Conservation (phyloP, 2,329 filamentous ascomycete genomes). For the Colletotrichum cereale region DNA sequence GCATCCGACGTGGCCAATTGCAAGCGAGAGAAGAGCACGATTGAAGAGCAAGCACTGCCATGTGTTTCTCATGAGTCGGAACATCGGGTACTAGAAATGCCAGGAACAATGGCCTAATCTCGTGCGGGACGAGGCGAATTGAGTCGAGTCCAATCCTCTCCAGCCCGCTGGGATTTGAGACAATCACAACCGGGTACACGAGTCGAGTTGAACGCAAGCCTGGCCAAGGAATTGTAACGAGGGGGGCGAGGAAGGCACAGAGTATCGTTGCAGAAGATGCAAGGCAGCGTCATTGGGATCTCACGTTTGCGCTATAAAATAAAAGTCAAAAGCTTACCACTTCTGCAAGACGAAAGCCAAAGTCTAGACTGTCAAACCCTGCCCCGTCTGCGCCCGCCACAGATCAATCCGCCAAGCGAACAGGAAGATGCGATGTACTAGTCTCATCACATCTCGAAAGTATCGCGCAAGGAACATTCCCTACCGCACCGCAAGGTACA, state of each 20-base stretch:
- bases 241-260: background rate
- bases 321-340: background rate
- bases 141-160: constrained; percentile 24
- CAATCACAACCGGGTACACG: background rate
- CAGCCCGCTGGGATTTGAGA: background rate
- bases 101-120: constrained; percentile 15
- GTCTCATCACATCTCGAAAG: constrained; percentile 1
- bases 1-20: background rate
- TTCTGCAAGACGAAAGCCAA: constrained; percentile 26
- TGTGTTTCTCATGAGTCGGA: constrained; percentile 25
- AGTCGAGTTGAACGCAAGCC: background rate
- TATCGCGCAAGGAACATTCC: constrained; percentile 2
- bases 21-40: constrained; percentile 9
- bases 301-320: constrained; percentile 15
- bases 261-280: constrained; percentile 18
- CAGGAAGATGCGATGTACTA: background rate
- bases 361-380: constrained; percentile 8
- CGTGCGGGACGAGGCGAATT: constrained; percentile 29
- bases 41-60: background rate
- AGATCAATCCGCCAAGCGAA: background rate
- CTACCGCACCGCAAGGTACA: constrained; percentile 27
- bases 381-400: constrained; percentile 1
- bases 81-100: constrained; percentile 1
- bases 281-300: constrained; percentile 33
- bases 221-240: background rate